Evolutionary conservation across 768 basidiomycete genomes (phyloP), one percentile per base, ranked within the genome.

Genomic region (Leccinum disarticulatum): DNA sequence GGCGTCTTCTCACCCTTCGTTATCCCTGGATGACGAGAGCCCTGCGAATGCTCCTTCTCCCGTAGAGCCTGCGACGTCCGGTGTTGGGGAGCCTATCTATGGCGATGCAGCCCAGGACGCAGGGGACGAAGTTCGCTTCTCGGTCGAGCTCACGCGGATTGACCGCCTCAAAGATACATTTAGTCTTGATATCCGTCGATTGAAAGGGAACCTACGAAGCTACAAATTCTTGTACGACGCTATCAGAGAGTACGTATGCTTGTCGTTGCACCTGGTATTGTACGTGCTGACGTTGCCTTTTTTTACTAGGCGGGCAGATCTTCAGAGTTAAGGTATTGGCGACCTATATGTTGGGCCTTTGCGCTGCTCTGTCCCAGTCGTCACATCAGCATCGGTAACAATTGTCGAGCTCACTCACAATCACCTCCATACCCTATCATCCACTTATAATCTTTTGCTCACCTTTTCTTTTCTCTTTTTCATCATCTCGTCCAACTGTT

Each of bases 101-200:
- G 95, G 95, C 14, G 91, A 91, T 58, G 66, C 77, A n/a, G 70
- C 80, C 4, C 84, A 90, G 65, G 97, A 98, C 69, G 84, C 85
- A 19, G 94, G 94, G 31, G 96, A 96, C 66, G 97, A 98, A 85
- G 93, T 99, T 65, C 86, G 92, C 65, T 98, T 98, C 80, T 92
- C 87, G 13, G 90, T 98, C 62, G 97, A 99, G 78, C 76, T 99
- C 62, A 98, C 96, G 51, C 79, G 91, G 67, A 80, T 99, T 67
- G 90, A 93, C 73, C 85, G 93, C 62, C 80, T 98, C 67, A 91
- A 88, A 65, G 92, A 93, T 70, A 91, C 95, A 49, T 95, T 89
- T 74, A 90, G 89, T 74, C 80, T 98, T 67, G 95, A 98, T 76
- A 88, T 98, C 70, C 85, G 95, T 68, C 78, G 97, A 64, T 72